A percentile compares a stretch with the other conserved stretches of the same genome.
Conservation (phyloP, 495 filamentous ascomycete species). For the Cercophora scortea region DNA sequence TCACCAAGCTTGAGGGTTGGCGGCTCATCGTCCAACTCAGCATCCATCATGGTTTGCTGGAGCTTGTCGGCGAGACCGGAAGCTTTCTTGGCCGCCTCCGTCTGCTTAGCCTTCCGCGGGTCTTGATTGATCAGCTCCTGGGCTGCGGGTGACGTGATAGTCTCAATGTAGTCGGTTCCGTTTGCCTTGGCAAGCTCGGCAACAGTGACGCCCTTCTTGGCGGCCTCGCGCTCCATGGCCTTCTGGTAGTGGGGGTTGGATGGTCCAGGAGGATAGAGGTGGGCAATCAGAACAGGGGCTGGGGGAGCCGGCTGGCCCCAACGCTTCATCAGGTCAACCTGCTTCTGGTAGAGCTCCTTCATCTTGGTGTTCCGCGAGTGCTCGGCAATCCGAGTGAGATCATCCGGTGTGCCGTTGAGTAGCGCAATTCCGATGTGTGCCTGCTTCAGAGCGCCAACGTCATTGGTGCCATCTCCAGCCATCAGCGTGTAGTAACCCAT, state of each 20-base stretch:
- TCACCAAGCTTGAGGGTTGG: constrained; percentile 96
- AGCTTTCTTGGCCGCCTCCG: constrained; percentile 60
- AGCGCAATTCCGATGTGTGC: constrained; percentile 95
- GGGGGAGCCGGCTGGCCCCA: constrained; percentile 91
- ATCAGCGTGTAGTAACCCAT: constrained; percentile 96
- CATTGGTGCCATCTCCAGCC: constrained; percentile 98
- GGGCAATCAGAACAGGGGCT: constrained; percentile 82
- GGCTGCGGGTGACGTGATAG: constrained; percentile 61
- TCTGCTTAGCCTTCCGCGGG: constrained; percentile 49
- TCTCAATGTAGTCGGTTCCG: constrained; percentile 44
- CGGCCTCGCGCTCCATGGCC: constrained; percentile 75
- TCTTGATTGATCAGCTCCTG: constrained; percentile 58
- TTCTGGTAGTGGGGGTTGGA: constrained; percentile 93
- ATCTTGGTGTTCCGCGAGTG: constrained; percentile 91
- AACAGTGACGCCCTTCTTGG: constrained; percentile 56
- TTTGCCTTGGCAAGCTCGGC: constrained; percentile 35
- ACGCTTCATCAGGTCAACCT: constrained; percentile 76
- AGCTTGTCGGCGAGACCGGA: constrained; percentile 80
- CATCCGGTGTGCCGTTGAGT: constrained; percentile 87
- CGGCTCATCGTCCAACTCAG: constrained; percentile 79
- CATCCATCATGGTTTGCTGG: constrained; percentile 81
- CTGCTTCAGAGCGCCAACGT: constrained; percentile 96
- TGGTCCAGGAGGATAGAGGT: constrained; percentile 88
- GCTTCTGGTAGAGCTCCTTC: constrained; percentile 98
- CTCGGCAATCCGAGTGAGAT: constrained; percentile 83